phyloP scores from a whole-genome alignment of 306 rosid genomes.

The Leucaena leucocephala region DNA sequence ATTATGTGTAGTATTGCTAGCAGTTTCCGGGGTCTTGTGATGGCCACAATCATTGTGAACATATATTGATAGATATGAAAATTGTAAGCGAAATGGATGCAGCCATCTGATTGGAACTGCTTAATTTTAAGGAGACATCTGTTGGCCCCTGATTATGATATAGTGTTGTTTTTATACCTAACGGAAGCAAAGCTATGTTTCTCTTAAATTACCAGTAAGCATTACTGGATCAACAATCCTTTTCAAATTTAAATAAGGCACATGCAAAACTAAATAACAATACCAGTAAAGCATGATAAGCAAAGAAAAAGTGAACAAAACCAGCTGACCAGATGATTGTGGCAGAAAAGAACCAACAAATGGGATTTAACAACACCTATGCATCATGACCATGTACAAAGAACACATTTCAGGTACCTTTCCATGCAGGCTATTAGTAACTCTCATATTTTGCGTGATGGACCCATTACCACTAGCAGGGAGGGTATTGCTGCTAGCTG shows the following conservation, averaged over 20 bases:
- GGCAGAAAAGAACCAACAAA: not conserved
- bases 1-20: not conserved
- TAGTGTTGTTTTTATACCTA: not conserved
- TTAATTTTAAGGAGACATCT: not conserved
- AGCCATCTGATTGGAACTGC: not conserved
- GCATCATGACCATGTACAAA: not conserved
- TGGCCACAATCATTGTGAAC: not conserved
- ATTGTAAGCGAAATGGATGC: not conserved
- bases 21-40: not conserved
- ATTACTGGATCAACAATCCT: not conserved
- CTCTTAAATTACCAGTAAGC: not conserved
- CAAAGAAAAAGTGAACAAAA: not conserved
- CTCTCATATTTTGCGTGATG: constrained; percentile 62
- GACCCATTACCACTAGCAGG: constrained; percentile 65
- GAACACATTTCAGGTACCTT: constrained; percentile 54
- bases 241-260: not conserved
- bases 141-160: not conserved
- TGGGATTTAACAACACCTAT: not conserved
- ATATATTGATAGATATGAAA: not conserved
- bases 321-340: not conserved
- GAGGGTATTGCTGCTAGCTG: constrained; percentile 72
- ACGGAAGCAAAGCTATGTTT: not conserved
- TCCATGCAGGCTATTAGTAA: constrained; percentile 79
- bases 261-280: not conserved
- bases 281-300: not conserved